These are phyloP conservation scores for Heteromeles arbutifolia DNA, from an alignment of 306 rosid species.

Conservation along the genomic window DNA sequence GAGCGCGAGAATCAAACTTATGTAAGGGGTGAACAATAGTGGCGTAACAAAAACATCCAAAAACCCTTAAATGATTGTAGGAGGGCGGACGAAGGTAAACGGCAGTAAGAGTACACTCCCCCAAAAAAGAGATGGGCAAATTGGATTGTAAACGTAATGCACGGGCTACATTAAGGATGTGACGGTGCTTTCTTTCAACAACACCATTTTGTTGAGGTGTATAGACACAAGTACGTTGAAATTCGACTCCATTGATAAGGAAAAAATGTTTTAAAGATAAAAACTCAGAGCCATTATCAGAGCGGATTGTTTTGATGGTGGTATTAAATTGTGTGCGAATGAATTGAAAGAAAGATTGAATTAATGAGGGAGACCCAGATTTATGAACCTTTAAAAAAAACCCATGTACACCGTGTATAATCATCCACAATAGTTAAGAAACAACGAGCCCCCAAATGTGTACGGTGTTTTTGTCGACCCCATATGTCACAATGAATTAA, in stretches of 20 bases:
- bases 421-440: too few relatives aligned
- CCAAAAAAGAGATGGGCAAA: slow-evolving; percentile 3
- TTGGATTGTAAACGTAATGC: background rate
- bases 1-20: background rate
- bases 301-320: too few relatives aligned
- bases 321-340: too few relatives aligned
- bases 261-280: too few relatives aligned
- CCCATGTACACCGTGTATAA: too few relatives aligned
- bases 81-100: background rate
- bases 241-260: background rate
- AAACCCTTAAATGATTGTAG: background rate
- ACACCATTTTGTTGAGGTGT: slow-evolving; percentile 4
- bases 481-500: too few relatives aligned
- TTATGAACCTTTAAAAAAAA: too few relatives aligned
- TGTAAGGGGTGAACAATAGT: background rate
- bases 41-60: slow-evolving; percentile 5
- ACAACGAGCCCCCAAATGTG: too few relatives aligned
- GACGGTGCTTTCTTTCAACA: background rate
- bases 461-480: too few relatives aligned
- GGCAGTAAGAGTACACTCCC: background rate
- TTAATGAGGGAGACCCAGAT: too few relatives aligned
- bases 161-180: slow-evolving; percentile 4
- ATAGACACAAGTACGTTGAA: background rate
- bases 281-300: too few relatives aligned
- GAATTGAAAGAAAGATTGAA: too few relatives aligned